phyloP scores from a whole-genome alignment of 106 monocot genomes.

The Dioscorea dumetorum region DNA sequence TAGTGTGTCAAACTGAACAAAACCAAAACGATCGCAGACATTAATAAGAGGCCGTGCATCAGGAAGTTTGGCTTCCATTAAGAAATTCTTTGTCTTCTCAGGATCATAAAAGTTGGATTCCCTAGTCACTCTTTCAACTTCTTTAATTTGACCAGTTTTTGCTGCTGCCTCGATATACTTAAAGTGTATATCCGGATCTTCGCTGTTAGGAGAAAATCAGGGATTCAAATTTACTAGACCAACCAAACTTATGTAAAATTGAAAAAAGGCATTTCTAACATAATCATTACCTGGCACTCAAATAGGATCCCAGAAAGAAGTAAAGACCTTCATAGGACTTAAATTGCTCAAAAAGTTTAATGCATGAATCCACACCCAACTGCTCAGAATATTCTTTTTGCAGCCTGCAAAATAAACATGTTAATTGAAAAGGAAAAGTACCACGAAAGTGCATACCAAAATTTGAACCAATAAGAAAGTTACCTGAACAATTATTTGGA shows the following conservation, averaged over 20 bases:
- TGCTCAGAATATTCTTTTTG: slow-evolving; percentile 98
- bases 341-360: slow-evolving; percentile 84
- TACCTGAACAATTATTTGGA: slow-evolving; percentile 98
- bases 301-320: slow-evolving; percentile 93
- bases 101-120: slow-evolving; percentile 99
- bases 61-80: slow-evolving; percentile 98
- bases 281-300: slow-evolving; percentile 78
- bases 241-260: background rate
- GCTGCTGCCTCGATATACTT: slow-evolving; percentile 98
- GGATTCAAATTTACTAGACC: too few species aligned
- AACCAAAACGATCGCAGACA: slow-evolving; percentile 98
- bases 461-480: background rate
- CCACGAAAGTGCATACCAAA: background rate
- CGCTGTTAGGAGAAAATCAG: slow-evolving; percentile 36
- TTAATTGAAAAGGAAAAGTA: background rate
- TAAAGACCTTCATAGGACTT: slow-evolving; percentile 86
- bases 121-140: slow-evolving; percentile 97
- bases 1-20: slow-evolving; percentile 95
- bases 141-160: slow-evolving; percentile 98
- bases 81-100: slow-evolving; percentile 94
- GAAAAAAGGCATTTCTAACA: background rate
- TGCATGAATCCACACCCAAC: slow-evolving; percentile 80
- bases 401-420: slow-evolving; percentile 41
- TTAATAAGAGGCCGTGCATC: slow-evolving; percentile 97
- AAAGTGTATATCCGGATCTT: slow-evolving; percentile 97